Base-by-base conservation (phyloP, 768 basidiomycete genomes). In the Sporobolomyces pararoseus region DNA sequence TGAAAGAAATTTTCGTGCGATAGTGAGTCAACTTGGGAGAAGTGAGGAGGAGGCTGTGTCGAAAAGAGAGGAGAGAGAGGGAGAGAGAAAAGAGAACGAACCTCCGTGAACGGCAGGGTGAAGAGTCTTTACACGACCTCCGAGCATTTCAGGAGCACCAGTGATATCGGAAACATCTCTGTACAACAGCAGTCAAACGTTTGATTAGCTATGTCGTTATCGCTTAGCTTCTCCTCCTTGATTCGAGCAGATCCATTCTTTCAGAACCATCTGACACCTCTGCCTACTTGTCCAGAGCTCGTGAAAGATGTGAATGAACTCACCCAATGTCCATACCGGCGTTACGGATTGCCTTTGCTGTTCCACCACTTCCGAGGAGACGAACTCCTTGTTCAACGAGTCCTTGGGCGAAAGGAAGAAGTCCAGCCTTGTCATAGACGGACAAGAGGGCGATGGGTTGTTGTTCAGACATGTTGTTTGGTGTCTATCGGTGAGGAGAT, bases 41-140 rank as follows among this genome's bases (percentile, higher is more conserved):
- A n/a, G n/a, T n/a, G n/a, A n/a, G n/a, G n/a, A n/a, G n/a, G n/a
- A n/a, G n/a, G n/a, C n/a, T n/a, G n/a, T n/a, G 53, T 49, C 46
- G 21, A 42, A 54, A 34, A 46, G 50, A 13, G 37, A 61, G 63
- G 52, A 27, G 31, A 9, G n/a, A 34, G 44, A 29, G 32, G n/a
- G 2, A 10, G 21, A 16, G 9, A 10, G 23, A 35, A 35, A 12
- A 46, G 37, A n/a, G 47, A 17, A 78, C 81, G 49, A 75, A 93
- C 94, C 96, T 79, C 96, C 96, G 76, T 99, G 96, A 25, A 99
- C 91, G 17, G 89, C 93, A 53, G 96, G 96, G 77, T 99, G 96
- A 14, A 99, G 86, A 3, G 96, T 99, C 83, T 99, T 98, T 65
- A 98, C 96, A 75, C 96, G 84, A 31, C 96, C 96, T 62, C 96